Percentiles rank a stretch among this genome's conserved stretches.
These are phyloP conservation scores for Haplographium delicatum DNA, from an alignment of 495 filamentous ascomycete genomes.

Conservation along the genomic window DNA sequence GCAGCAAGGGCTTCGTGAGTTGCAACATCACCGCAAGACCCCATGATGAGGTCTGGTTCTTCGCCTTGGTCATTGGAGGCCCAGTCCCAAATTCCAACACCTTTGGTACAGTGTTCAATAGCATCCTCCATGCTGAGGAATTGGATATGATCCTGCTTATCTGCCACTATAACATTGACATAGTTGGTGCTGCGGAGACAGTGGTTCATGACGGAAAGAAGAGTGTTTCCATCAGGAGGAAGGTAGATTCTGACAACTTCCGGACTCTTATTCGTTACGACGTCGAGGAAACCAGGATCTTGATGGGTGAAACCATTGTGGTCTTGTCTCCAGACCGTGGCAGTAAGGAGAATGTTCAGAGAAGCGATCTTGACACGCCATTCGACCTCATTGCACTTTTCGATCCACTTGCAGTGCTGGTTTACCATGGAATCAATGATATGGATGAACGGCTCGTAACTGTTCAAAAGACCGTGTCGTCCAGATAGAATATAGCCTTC, in stretches of 20 bases:
- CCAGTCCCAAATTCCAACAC: constrained; percentile 55
- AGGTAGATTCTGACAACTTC: constrained; percentile 74
- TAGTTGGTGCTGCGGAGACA: constrained; percentile 65
- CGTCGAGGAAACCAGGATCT: constrained; percentile 70
- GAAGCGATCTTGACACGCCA: constrained; percentile 64
- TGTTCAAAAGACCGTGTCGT: constrained; percentile 66
- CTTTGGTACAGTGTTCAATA: constrained; percentile 65
- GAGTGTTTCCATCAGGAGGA: constrained; percentile 67
- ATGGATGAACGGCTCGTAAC: constrained; percentile 74
- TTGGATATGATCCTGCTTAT: constrained; percentile 72
- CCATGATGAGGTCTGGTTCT: constrained; percentile 67
- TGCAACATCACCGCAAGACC: constrained; percentile 62
- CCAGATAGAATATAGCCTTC: constrained; percentile 70
- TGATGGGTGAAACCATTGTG: constrained; percentile 79
- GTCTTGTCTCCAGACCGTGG: constrained; percentile 72
- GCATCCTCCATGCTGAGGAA: constrained; percentile 64
- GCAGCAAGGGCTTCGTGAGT: constrained; percentile 66
- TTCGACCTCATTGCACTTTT: constrained; percentile 67
- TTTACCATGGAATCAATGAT: constrained; percentile 78
- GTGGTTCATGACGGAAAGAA: constrained; percentile 63
- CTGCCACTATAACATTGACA: constrained; percentile 70
- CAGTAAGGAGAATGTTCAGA: constrained; percentile 69
- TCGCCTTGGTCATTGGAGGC: constrained; percentile 50
- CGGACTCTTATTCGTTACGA: constrained; percentile 68
- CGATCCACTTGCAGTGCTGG: constrained; percentile 76